phyloP scores from a whole-genome alignment of 352 stramenopile species.

The Pythium monospermum region DNA sequence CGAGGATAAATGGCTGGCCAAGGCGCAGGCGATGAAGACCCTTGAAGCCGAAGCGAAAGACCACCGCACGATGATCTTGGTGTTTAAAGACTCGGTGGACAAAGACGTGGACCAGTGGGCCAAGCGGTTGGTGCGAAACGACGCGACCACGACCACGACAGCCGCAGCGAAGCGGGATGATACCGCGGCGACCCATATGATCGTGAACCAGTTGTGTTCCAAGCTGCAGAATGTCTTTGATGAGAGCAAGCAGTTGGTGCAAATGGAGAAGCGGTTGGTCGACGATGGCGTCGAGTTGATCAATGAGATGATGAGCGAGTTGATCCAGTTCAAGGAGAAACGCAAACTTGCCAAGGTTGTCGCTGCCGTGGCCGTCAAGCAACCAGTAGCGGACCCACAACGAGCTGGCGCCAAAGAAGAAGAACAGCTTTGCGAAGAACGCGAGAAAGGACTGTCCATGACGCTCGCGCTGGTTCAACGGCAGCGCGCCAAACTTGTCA shows the following conservation, averaged over 20 bases:
- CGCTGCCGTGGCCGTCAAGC: slow-evolving; percentile 7
- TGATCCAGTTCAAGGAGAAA: slow-evolving; percentile 52
- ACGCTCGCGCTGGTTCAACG: slow-evolving; percentile 58
- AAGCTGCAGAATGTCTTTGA: slow-evolving; percentile 80
- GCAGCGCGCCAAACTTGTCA: slow-evolving; percentile 46
- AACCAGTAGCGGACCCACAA: slow-evolving; percentile 10
- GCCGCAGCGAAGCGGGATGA: slow-evolving; percentile 43
- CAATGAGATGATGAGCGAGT: slow-evolving; percentile 65
- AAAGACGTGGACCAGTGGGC: slow-evolving; percentile 78
- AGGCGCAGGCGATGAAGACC: slow-evolving; percentile 46
- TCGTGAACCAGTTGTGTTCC: slow-evolving; percentile 66
- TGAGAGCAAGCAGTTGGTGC: slow-evolving; percentile 62
- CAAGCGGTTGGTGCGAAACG: slow-evolving; percentile 36
- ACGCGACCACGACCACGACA: slow-evolving; percentile 23
- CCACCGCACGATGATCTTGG: slow-evolving; percentile 70
- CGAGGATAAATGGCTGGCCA: slow-evolving; percentile 55
- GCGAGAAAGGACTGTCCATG: slow-evolving; percentile 73
- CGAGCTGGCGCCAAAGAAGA: slow-evolving; percentile 52
- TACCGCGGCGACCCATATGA: slow-evolving; percentile 70
- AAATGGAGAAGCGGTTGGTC: slow-evolving; percentile 58
- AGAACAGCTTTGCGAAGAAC: slow-evolving; percentile 66
- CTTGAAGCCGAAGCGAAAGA: slow-evolving; percentile 77
- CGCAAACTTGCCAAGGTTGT: slow-evolving; percentile 33
- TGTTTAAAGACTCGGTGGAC: slow-evolving; percentile 76
- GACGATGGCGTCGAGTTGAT: slow-evolving; percentile 53